phyloP scores from a whole-genome alignment of 495 filamentous ascomycete species.

The Tetracladium marchalianum region DNA sequence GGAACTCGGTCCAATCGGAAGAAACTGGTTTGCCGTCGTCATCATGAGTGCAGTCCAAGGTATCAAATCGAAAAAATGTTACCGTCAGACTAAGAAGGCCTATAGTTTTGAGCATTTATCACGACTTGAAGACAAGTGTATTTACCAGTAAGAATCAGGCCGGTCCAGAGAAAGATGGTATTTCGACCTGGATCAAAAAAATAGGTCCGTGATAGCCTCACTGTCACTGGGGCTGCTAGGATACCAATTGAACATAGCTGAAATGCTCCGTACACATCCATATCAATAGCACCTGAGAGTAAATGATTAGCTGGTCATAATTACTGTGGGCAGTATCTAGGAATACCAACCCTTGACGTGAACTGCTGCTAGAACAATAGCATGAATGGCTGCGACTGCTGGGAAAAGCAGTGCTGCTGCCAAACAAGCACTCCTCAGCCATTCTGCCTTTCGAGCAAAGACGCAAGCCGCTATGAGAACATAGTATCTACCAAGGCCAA shows the following conservation, averaged over 20 bases:
- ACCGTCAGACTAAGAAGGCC: constrained; percentile 46
- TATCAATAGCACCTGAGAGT: constrained; percentile 43
- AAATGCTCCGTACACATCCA: constrained; percentile 56
- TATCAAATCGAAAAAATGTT: constrained; percentile 42
- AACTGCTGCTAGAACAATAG: constrained; percentile 42
- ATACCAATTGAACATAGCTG: constrained; percentile 53
- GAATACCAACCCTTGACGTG: constrained; percentile 38
- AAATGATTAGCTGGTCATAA: constrained; percentile 7
- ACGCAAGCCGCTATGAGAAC: constrained; percentile 47
- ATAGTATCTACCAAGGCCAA: constrained; percentile 39
- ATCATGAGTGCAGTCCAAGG: constrained; percentile 29
- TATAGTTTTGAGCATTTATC: constrained; percentile 9
- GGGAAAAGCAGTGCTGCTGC: constrained; percentile 53
- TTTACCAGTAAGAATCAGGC: constrained; percentile 43
- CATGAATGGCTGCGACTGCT: constrained; percentile 50
- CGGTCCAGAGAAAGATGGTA: constrained; percentile 51
- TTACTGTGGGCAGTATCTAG: background rate
- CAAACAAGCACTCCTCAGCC: constrained; percentile 47
- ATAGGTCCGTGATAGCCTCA: constrained; percentile 45
- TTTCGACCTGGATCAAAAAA: constrained; percentile 51
- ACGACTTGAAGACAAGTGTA: constrained; percentile 7
- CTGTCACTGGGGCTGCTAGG: constrained; percentile 46
- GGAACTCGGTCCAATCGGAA: constrained; percentile 23
- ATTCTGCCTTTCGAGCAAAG: constrained; percentile 44
- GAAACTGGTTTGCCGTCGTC: constrained; percentile 28